phyloP scores from a whole-genome alignment of 768 basidiomycete genomes.

The Suillus lakei region DNA sequence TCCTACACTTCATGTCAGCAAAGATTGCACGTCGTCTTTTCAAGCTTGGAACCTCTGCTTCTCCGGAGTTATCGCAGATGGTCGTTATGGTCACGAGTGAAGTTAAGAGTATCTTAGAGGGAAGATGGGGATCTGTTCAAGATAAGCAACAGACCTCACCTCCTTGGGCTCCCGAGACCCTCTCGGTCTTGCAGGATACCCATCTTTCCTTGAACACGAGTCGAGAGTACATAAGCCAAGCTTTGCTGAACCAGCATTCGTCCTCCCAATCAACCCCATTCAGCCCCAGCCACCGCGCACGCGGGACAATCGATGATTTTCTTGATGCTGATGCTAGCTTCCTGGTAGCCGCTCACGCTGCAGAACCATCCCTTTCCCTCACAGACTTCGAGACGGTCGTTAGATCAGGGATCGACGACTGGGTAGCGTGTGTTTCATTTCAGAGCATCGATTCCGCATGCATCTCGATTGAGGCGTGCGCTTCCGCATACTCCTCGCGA shows the following conservation, averaged over 20 bases:
- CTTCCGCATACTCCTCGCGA: slow-evolving; percentile 29
- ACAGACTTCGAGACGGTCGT: slow-evolving; percentile 43
- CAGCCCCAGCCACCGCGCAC: slow-evolving; percentile 8
- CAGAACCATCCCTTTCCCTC: slow-evolving; percentile 26
- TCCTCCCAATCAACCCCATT: neutral
- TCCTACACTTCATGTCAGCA: slow-evolving; percentile 40
- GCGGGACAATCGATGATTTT: slow-evolving; percentile 24
- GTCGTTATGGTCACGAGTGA: slow-evolving; percentile 17
- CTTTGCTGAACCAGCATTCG: slow-evolving; percentile 10
- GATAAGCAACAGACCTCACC: slow-evolving; percentile 29
- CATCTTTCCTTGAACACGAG: slow-evolving; percentile 37
- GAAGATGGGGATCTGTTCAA: slow-evolving; percentile 42
- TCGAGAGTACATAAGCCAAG: slow-evolving; percentile 30
- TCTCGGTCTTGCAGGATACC: slow-evolving; percentile 37
- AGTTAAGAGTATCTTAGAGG: slow-evolving; percentile 28
- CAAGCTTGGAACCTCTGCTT: slow-evolving; percentile 37
- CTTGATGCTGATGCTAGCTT: slow-evolving; percentile 18
- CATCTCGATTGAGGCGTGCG: slow-evolving; percentile 24
- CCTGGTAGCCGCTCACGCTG: slow-evolving; percentile 14
- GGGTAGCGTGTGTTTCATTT: slow-evolving; percentile 31
- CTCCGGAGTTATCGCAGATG: slow-evolving; percentile 19
- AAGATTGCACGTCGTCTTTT: slow-evolving; percentile 43
- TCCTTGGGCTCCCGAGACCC: slow-evolving; percentile 34
- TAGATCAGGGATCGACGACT: slow-evolving; percentile 38
- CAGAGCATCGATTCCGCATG: slow-evolving; percentile 19